Conservation (phyloP, 768 basidiomycete genomes). For the Auriscalpium vulgare region DNA sequence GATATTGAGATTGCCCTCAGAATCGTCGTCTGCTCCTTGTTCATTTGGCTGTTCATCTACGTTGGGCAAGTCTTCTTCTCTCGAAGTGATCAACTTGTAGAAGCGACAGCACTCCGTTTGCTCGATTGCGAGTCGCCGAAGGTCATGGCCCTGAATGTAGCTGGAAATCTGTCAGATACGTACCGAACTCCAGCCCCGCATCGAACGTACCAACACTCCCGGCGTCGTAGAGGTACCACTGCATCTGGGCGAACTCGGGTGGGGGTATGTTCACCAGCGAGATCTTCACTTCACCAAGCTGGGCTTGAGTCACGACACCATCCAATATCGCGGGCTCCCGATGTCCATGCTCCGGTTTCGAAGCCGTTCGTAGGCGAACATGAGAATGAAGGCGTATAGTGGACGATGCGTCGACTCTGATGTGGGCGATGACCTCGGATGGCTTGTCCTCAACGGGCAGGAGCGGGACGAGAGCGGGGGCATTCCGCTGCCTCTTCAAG, state of each 20-base stretch:
- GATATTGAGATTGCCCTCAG: conserved; percentile 33
- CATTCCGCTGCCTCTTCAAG: conserved; percentile 35
- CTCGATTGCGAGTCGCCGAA: conserved; percentile 38
- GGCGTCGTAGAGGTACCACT: conserved; percentile 59
- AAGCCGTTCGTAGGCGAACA: conserved; percentile 52
- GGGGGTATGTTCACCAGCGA: conserved; percentile 50
- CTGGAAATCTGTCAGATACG: conserved; percentile 22
- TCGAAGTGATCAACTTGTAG: conserved; percentile 36
- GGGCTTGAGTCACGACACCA: conserved; percentile 47
- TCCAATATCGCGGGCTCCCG: conserved; percentile 42
- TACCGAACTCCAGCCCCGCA: neutral
- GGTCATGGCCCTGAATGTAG: conserved; percentile 54
- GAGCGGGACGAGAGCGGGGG: conserved; percentile 33
- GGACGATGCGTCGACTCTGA: conserved; percentile 46
- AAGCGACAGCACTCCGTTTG: conserved; percentile 40
- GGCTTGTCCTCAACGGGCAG: neutral
- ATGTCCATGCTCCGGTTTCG: conserved; percentile 44
- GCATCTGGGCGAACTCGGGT: conserved; percentile 49
- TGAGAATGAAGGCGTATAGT: conserved; percentile 55
- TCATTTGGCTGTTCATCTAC: conserved; percentile 7
- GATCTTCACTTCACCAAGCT: conserved; percentile 46
- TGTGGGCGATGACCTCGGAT: conserved; percentile 38
- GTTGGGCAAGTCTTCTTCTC: conserved; percentile 5
- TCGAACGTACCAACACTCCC: conserved; percentile 43
- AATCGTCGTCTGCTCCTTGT: conserved; percentile 7